These are phyloP conservation scores for Pseudogymnoascus sp. DNA, from an alignment of 2,329 filamentous ascomycete genomes.

Conservation along the genomic window DNA sequence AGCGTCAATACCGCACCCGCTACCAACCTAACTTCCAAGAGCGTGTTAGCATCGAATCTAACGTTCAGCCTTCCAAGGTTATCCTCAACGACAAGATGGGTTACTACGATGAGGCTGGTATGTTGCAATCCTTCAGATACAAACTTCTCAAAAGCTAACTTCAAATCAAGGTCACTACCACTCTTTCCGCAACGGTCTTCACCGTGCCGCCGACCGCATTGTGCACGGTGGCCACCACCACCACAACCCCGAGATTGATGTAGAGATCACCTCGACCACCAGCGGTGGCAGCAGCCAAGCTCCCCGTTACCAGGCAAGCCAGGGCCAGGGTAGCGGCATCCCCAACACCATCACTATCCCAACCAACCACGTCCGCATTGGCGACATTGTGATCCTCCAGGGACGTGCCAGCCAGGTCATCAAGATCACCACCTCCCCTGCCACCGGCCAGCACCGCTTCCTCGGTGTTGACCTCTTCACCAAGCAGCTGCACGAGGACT, in stretches of 20 bases:
- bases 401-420: slow-evolving; percentile 99
- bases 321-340: slow-evolving; percentile 21
- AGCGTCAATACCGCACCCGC: slow-evolving; percentile 59
- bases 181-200: slow-evolving; percentile 64
- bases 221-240: slow-evolving; percentile 53
- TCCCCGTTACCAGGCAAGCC: slow-evolving; percentile 3
- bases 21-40: slow-evolving; percentile 49
- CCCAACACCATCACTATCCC: slow-evolving; percentile 95
- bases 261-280: slow-evolving; percentile 19
- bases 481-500: slow-evolving; percentile 99
- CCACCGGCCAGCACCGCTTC: slow-evolving; percentile 99
- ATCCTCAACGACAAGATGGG: slow-evolving; percentile 52
- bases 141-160: not conserved
- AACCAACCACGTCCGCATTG: slow-evolving; percentile 98
- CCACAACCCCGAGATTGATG: slow-evolving; percentile 33
- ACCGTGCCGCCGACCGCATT: slow-evolving; percentile 59
- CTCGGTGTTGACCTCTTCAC: slow-evolving; percentile 99
- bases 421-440: slow-evolving; percentile 94
- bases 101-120: slow-evolving; percentile 68
- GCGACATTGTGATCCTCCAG: slow-evolving; percentile 97
- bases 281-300: slow-evolving; percentile 16
- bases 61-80: slow-evolving; percentile 28
- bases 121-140: slow-evolving; percentile 13
- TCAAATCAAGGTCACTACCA: slow-evolving; percentile 57
- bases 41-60: slow-evolving; percentile 45